phyloP scores from a whole-genome alignment of 768 basidiomycete genomes.

The Coprinopsis strossmayeri region DNA sequence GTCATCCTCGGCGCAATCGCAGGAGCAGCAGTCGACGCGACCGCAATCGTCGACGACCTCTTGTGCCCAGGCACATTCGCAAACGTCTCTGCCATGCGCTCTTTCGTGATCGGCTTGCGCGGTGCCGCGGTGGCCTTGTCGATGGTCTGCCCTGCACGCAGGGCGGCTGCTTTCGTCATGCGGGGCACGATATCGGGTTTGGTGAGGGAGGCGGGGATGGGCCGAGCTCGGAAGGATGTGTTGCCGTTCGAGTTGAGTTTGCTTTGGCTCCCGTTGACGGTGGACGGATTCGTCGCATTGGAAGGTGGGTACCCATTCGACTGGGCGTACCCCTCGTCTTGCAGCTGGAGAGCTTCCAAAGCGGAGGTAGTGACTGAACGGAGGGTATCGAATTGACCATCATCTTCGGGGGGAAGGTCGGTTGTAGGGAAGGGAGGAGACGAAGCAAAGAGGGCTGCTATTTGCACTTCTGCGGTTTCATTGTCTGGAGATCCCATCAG shows the following conservation, averaged over 20 bases:
- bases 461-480: constrained; percentile 72
- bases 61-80: constrained; percentile 81
- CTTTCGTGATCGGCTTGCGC: constrained; percentile 53
- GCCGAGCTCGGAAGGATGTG: constrained; percentile 56
- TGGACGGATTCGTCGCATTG: constrained; percentile 33
- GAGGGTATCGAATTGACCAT: constrained; percentile 28
- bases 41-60: constrained; percentile 56
- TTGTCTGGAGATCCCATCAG: constrained; percentile 67
- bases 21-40: constrained; percentile 73
- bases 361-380: constrained; percentile 43
- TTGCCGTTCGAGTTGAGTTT: constrained; percentile 38
- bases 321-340: constrained; percentile 32
- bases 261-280: constrained; percentile 31
- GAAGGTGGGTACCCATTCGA: constrained; percentile 33
- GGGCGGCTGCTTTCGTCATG: constrained; percentile 64
- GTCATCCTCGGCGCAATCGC: constrained; percentile 69
- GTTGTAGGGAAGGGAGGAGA: constrained; percentile 73
- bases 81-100: constrained; percentile 58
- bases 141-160: constrained; percentile 55
- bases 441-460: constrained; percentile 70
- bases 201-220: constrained; percentile 53
- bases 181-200: constrained; percentile 72
- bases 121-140: constrained; percentile 38
- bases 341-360: constrained; percentile 32
- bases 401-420: constrained; percentile 46